Conservation (phyloP, 768 basidiomycete genomes). For the Mycena rebaudengoi region DNA sequence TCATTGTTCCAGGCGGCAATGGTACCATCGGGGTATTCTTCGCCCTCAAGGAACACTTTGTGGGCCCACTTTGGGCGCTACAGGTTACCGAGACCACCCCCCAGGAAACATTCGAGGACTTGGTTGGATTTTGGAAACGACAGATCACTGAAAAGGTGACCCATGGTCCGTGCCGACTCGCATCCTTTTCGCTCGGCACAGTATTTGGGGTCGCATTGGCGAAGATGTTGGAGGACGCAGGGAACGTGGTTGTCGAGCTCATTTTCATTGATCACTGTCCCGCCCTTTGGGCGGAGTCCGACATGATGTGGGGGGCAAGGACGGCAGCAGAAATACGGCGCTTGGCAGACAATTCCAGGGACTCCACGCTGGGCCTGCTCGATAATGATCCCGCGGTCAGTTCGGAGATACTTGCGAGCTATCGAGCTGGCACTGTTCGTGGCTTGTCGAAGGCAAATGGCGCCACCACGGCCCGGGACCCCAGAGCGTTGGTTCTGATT, state of each 20-base stretch:
- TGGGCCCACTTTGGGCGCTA: conserved; percentile 18
- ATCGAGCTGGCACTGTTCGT: background rate
- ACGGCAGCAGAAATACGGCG: background rate
- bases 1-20: conserved; percentile 21
- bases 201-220: conserved; percentile 11
- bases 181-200: conserved; percentile 12
- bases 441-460: background rate
- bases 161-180: conserved; percentile 25
- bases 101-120: background rate
- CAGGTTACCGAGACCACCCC: conserved; percentile 25
- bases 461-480: background rate
- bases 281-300: background rate
- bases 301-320: background rate
- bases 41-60: conserved; percentile 10
- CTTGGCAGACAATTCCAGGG: background rate
- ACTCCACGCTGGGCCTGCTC: background rate
- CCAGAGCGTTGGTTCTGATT: background rate
- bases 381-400: background rate
- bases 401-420: background rate
- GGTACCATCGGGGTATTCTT: conserved; percentile 19
- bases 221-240: conserved; percentile 22
- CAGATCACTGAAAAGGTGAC: conserved; percentile 15
- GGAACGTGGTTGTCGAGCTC: conserved; percentile 20
- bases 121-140: conserved; percentile 19
- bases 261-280: conserved; percentile 20